Evolutionary conservation across 257 asterid genomes (phyloP).

Genomic region (Gynochthodes officinalis): DNA sequence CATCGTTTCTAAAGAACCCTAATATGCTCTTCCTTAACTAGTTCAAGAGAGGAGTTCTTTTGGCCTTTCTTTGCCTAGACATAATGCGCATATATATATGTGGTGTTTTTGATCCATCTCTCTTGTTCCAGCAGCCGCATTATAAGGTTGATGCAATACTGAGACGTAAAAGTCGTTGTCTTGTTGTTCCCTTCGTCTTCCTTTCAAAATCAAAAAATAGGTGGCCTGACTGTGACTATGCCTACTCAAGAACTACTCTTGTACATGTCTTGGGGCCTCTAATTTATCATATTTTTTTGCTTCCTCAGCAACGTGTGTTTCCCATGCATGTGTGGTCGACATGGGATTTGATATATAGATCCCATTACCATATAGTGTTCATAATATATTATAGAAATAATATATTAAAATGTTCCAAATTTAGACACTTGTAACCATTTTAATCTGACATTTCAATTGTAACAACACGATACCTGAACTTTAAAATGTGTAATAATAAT

Average conservation of each 20-base stretch:
- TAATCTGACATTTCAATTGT: too few species aligned
- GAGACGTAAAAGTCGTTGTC: conserved; percentile 30
- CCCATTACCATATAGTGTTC: not conserved
- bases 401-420: too few species aligned
- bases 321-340: conserved; percentile 21
- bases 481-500: too few species aligned
- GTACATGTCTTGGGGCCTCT: conserved; percentile 41
- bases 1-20: conserved; percentile 40
- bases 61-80: conserved; percentile 1
- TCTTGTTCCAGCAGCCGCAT: conserved; percentile 9
- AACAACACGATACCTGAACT: too few species aligned
- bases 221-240: conserved; percentile 46
- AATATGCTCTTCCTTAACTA: conserved; percentile 25
- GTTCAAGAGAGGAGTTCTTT: not conserved
- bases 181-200: conserved; percentile 35
- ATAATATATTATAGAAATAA: too few species aligned
- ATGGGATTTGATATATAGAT: conserved; percentile 8
- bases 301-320: conserved; percentile 26
- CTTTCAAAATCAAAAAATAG: conserved; percentile 34
- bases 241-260: conserved; percentile 36
- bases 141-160: conserved; percentile 1
- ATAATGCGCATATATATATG: too few species aligned
- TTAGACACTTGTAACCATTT: too few species aligned
- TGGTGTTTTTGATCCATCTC: not conserved
- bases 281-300: conserved; percentile 9